Conservation (phyloP, 176 grass and related monocot genomes). For the Oryza coarctata region DNA sequence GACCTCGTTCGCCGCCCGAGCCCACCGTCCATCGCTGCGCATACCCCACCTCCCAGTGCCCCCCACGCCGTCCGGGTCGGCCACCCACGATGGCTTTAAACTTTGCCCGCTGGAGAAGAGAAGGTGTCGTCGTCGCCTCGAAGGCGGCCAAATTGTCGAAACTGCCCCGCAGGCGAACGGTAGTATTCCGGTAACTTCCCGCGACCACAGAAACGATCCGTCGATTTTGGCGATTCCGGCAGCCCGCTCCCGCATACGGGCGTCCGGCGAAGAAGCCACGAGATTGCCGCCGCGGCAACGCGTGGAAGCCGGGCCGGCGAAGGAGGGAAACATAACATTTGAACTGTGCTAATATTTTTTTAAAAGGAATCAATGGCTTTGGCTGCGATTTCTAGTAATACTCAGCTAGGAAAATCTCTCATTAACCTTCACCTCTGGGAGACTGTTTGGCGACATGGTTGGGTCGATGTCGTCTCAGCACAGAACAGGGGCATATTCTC, state of each 20-base stretch:
- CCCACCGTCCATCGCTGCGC: background rate
- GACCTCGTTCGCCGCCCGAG: background rate
- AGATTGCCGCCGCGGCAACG: slow-evolving; percentile 5
- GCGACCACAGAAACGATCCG: background rate
- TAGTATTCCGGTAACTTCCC: background rate
- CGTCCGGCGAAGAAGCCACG: background rate
- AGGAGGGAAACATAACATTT: background rate
- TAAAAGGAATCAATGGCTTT: no score
- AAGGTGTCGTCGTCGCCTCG: background rate
- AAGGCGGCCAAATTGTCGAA: background rate
- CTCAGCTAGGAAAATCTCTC: no score
- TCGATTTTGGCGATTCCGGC: slow-evolving; percentile 26
- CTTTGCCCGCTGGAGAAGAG: background rate
- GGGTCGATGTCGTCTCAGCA: background rate
- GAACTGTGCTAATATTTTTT: background rate
- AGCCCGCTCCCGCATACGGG: background rate
- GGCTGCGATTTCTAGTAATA: no score
- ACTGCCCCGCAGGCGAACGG: background rate
- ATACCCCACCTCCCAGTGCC: background rate
- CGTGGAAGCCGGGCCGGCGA: slow-evolving; percentile 5
- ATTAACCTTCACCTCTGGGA: background rate
- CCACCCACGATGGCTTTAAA: background rate
- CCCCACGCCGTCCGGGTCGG: background rate
- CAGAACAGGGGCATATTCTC: background rate
- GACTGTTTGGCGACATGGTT: background rate